These are phyloP conservation scores for Taphrina sp. DNA, from an alignment of 1,139 yeast species.

Conservation along the genomic window DNA sequence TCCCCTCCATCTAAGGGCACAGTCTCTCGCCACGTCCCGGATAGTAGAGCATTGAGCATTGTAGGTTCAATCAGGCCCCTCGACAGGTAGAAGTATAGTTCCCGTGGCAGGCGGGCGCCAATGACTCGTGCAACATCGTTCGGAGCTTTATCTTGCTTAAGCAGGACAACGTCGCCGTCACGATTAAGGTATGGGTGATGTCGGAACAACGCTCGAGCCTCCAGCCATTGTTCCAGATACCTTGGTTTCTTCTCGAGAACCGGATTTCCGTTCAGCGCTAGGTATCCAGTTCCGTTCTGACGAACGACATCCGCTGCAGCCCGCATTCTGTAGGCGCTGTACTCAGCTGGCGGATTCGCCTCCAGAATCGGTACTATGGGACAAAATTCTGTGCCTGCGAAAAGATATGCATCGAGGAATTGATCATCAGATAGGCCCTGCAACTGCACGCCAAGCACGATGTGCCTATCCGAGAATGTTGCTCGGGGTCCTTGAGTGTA, in stretches of 20 bases:
- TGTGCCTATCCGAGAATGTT: constrained; percentile 47
- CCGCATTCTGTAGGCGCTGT: constrained; percentile 43
- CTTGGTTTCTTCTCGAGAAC: constrained; percentile 39
- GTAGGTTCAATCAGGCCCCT: constrained; percentile 70
- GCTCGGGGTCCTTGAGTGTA: constrained; percentile 55
- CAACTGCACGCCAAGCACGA: constrained; percentile 8
- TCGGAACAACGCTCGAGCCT: constrained; percentile 48
- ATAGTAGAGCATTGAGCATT: constrained; percentile 64
- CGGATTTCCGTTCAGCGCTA: constrained; percentile 41
- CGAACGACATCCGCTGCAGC: constrained; percentile 50
- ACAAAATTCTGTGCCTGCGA: constrained; percentile 76
- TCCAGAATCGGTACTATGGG: constrained; percentile 61
- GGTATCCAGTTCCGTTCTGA: constrained; percentile 50
- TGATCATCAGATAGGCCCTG: constrained; percentile 32
- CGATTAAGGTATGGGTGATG: constrained; percentile 69
- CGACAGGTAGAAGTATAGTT: constrained; percentile 75
- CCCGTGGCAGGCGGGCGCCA: constrained; percentile 85
- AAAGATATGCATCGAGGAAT: constrained; percentile 52
- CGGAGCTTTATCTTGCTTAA: constrained; percentile 54
- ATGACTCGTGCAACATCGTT: constrained; percentile 77
- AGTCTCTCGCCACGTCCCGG: constrained; percentile 62
- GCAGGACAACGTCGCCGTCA: constrained; percentile 68
- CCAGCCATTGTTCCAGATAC: constrained; percentile 48
- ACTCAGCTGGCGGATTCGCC: constrained; percentile 43
- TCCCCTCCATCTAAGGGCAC: constrained; percentile 69